Conservation (phyloP, 805 yeast genomes). For the Monosporozyma yasuniensis region DNA sequence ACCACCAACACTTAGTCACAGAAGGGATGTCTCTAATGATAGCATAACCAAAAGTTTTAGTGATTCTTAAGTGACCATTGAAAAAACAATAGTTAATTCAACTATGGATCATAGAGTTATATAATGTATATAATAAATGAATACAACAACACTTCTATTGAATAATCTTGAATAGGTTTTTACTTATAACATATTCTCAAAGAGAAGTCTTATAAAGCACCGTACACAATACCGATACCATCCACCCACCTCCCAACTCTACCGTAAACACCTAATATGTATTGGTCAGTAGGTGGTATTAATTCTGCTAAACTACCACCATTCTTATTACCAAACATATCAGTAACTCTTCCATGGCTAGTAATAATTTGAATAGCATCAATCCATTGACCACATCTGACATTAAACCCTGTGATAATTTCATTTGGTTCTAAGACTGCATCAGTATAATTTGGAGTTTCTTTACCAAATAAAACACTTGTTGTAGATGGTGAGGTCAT, state of each 20-base stretch:
- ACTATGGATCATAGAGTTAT: neutral
- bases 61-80: neutral
- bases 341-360: slow-evolving; percentile 42
- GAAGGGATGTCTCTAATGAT: neutral
- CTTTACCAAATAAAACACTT: slow-evolving; percentile 41
- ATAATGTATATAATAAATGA: neutral
- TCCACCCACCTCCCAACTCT: slow-evolving; percentile 61
- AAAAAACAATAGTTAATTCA: too few species aligned
- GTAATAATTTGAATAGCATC: slow-evolving; percentile 78
- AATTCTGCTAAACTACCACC: slow-evolving; percentile 60
- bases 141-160: too few species aligned
- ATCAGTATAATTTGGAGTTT: slow-evolving; percentile 45
- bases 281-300: slow-evolving; percentile 53
- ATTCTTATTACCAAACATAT: slow-evolving; percentile 53
- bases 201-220: slow-evolving; percentile 7
- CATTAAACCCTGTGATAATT: slow-evolving; percentile 44
- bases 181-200: too few species aligned
- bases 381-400: slow-evolving; percentile 80
- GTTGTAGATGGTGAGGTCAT: slow-evolving; percentile 1
- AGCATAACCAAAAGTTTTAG: neutral
- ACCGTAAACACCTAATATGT: slow-evolving; percentile 66
- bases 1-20: neutral
- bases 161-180: too few species aligned
- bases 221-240: slow-evolving; percentile 63
- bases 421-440: slow-evolving; percentile 52